A percentile compares a stretch with the other conserved stretches of the same genome.
Evolutionary conservation across 2,329 filamentous ascomycete species (phyloP).

Genomic region (Aspergillus sp.): DNA sequence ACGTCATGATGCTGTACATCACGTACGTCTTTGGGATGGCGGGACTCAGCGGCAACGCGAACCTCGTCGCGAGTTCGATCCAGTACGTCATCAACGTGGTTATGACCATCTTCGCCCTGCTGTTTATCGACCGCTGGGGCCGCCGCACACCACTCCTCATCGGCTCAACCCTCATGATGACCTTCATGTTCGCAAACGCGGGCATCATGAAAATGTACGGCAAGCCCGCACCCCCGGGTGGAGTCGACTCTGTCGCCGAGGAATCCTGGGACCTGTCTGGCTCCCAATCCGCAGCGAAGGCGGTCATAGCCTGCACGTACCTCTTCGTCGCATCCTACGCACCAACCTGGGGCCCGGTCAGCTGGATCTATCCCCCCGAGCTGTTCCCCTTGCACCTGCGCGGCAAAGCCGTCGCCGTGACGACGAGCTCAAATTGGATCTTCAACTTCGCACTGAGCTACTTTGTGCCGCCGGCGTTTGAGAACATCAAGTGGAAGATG

Average conservation of each 20-base stretch:
- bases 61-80: conserved; percentile 69
- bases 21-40: conserved; percentile 75
- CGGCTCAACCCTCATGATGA: conserved; percentile 67
- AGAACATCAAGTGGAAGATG: conserved; percentile 57
- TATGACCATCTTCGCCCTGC: conserved; percentile 75
- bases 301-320: conserved; percentile 71
- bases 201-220: conserved; percentile 46
- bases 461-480: conserved; percentile 57
- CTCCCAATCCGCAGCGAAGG: conserved; percentile 56
- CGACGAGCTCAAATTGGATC: conserved; percentile 64
- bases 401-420: conserved; percentile 63
- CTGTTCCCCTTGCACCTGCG: conserved; percentile 56
- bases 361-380: conserved; percentile 63
- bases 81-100: conserved; percentile 80
- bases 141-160: conserved; percentile 70
- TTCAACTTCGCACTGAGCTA: conserved; percentile 54
- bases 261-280: conserved; percentile 44
- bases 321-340: conserved; percentile 66
- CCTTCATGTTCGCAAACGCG: conserved; percentile 50
- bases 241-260: conserved; percentile 37
- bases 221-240: conserved; percentile 44
- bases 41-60: conserved; percentile 62
- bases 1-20: conserved; percentile 76
- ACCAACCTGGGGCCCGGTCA: conserved; percentile 63
- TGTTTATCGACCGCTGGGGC: conserved; percentile 77